Conservation (phyloP, 2,329 filamentous ascomycete genomes). For the Fulvia fulva region DNA sequence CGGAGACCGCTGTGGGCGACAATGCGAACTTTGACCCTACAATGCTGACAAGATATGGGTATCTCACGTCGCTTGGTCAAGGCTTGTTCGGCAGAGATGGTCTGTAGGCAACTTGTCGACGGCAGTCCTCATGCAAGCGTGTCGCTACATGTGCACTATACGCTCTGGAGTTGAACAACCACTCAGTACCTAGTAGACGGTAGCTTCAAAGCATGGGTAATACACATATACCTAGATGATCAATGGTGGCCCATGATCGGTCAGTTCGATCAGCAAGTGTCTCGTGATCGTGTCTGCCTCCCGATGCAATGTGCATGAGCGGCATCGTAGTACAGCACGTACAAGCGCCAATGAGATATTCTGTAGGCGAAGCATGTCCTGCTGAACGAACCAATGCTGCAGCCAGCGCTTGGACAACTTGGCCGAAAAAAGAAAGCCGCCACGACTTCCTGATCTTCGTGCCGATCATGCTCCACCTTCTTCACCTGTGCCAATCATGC, state of each 20-base stretch:
- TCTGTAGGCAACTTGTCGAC: neutral
- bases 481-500: neutral
- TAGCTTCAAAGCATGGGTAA: neutral
- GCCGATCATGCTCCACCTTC: neutral
- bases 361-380: neutral
- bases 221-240: neutral
- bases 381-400: neutral
- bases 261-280: too few relatives aligned
- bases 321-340: neutral
- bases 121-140: too few relatives aligned
- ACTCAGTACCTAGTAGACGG: neutral
- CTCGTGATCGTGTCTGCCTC: too few relatives aligned
- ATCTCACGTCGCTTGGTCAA: slow-evolving; percentile 36
- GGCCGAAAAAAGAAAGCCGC: too few relatives aligned
- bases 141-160: too few relatives aligned
- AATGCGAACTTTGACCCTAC: slow-evolving; percentile 35
- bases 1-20: slow-evolving; percentile 43
- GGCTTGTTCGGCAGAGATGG: slow-evolving; percentile 30
- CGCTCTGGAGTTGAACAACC: neutral
- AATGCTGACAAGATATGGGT: slow-evolving; percentile 38
- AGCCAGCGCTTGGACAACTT: neutral
- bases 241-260: too few relatives aligned
- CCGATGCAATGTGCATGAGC: neutral
- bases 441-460: neutral
- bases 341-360: neutral